Base-by-base conservation (phyloP, 495 filamentous ascomycete genomes). In the Penicillium ochrochloron region DNA sequence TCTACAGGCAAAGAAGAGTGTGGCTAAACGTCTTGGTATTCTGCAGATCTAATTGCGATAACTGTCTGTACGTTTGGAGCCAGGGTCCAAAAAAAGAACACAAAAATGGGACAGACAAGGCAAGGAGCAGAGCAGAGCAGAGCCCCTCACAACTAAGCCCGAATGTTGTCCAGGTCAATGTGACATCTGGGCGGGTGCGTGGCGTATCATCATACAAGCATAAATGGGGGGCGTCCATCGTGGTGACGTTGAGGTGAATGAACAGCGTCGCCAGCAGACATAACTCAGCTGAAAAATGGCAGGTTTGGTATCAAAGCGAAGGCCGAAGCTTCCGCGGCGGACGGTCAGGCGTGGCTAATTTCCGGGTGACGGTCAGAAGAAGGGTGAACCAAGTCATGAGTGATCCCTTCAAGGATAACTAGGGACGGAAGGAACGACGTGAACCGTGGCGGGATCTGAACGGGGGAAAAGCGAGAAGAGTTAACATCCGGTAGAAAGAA, bases 181-280 rank as follows among this genome's bases (percentile, higher is more conserved):
- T 33, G 48, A 25, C 37, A 53, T 62, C 65, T 57, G 54, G 52
- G 25, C 23, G 52, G 52, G 48, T 44, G 55, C 41, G 42, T 68
- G 51, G 67, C 67, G 59, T 71, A 57, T 57, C 69, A 68, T 70
- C 72, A 62, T 74, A 69, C 67, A 69, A 74, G 60, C 72, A 63
- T 74, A 58, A 73, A 34, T 33, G 41, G 66, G 25, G 25, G n/a
- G 48, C 48, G 42, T 69, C 63, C 50, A 59, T 48, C 31, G 50
- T 46, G 35, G 56, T 19, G 41, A 63, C 23, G 35, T 39, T 41
- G 50, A 58, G n/a, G 34, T 46, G 25, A 17, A 21, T 46, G 25
- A 17, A 21, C 14, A 41, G 42, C 23, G 27, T 21, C 52, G 19
- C 39, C 11, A 7, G 34, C 25, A 33, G 17, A 23, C 55, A 25